Evolutionary conservation across 2,329 filamentous ascomycete genomes (phyloP).

Genomic region (Paracoccidioides lutzii): DNA sequence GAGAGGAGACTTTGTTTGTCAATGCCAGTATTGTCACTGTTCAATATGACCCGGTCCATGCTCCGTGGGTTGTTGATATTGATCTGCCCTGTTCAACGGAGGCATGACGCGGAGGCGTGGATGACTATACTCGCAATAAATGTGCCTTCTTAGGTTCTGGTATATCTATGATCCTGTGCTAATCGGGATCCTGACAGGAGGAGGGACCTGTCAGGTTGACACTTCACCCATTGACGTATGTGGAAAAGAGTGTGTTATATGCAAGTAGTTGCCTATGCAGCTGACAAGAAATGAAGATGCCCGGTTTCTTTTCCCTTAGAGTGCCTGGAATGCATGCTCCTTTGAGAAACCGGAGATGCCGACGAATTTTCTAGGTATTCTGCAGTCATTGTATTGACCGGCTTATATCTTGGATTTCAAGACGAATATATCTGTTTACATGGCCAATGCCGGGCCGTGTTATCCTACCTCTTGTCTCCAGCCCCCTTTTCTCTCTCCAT

Average conservation of each 20-base stretch:
- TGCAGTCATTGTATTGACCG: neutral
- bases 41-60: slow-evolving; percentile 37
- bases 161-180: neutral
- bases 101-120: neutral
- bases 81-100: slow-evolving; percentile 27
- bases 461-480: neutral
- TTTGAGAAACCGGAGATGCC: neutral
- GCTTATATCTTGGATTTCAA: neutral
- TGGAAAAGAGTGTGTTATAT: neutral
- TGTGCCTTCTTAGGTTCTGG: neutral
- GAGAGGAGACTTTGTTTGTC: slow-evolving; percentile 43
- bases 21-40: slow-evolving; percentile 46
- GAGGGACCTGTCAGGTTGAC: neutral
- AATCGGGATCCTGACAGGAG: neutral
- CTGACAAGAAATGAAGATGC: neutral
- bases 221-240: neutral
- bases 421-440: neutral
- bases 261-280: neutral
- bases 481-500: neutral
- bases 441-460: neutral
- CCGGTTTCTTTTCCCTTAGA: neutral
- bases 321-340: neutral
- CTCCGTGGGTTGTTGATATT: slow-evolving; percentile 45
- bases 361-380: neutral
- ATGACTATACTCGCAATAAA: neutral